Evolutionary conservation across 345 rosid species (phyloP), one percentile per base, ranked within the genome.

Genomic region (Nephelium lappaceum): DNA sequence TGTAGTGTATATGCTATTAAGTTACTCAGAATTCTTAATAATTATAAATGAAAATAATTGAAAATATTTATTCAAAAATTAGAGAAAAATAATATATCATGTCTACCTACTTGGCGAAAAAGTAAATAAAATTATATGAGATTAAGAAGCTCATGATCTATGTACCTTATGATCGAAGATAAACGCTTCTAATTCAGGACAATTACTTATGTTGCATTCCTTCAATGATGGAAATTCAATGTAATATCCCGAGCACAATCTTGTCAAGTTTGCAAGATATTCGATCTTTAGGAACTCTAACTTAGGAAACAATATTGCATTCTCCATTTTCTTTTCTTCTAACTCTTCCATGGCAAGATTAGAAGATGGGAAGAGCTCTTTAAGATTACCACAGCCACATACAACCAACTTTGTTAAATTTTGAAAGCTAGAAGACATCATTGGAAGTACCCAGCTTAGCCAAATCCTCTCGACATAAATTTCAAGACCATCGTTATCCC

Each of bases 121-220:
- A 3, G n/a, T 51, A 15, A 51, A 51, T 15, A 14, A 51, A 51
- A 51, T 51, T 51, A 0, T 24, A 24, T 0, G 5, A 51, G 19
- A 15, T 51, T 4, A 51, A 5, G 16, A 51, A 16, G 57, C 57
- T 15, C 16, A 19, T 51, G 5, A 49, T 49, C 5, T 49, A 49
- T 49, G 55, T 49, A 49, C 55, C 55, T 49, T 49, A 49, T 49
- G 18, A 47, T 36, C 41, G 38, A 66, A 72, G 12, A 58, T 47
- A 31, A 68, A 79, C n/a, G 63, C 27, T 45, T 68, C 24, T n/a
- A n/a, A n/a, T n/a, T n/a, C 11, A 8, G 39, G 78, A 58, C 78
- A 79, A 5, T 58, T 9, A 3, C 8, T 2, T 55, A 79, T 42
- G 39, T 0, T 0, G 12, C 73, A 19, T 9, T 10, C 24, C 8